Evolutionary conservation across 768 basidiomycete genomes (phyloP).

Genomic region (Rhodosporidiobolus odoratus): DNA sequence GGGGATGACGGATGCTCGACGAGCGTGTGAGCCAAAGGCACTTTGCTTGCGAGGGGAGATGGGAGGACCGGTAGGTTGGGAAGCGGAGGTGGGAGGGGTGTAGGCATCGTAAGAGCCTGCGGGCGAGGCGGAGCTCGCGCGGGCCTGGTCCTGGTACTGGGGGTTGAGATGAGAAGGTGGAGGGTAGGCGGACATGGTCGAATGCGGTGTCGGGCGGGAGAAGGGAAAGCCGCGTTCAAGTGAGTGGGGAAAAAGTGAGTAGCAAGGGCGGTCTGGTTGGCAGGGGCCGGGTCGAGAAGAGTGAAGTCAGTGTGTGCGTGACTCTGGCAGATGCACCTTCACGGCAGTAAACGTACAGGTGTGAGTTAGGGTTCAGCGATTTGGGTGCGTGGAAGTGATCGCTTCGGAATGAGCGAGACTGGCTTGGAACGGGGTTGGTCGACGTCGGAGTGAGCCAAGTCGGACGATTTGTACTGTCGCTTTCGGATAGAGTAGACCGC

Average conservation of each 20-base stretch:
- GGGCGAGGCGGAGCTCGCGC: background rate
- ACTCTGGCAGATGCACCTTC: no score
- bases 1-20: conserved; percentile 12
- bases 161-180: background rate
- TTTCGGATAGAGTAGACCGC: no score
- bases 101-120: conserved; percentile 9
- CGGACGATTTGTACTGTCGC: no score
- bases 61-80: background rate
- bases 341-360: no score
- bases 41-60: background rate
- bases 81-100: background rate
- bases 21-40: conserved; percentile 7
- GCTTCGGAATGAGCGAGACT: no score
- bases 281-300: no score
- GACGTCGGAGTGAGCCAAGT: no score
- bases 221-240: background rate
- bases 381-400: no score
- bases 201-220: background rate
- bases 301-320: no score
- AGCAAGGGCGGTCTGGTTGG: no score
- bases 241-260: background rate
- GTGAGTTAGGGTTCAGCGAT: no score
- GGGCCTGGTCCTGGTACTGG: background rate
- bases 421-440: no score
- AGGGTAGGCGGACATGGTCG: background rate